Percentiles rank a stretch among this genome's conserved stretches.
Conservation (phyloP, 2,329 filamentous ascomycete species). For the Talaromyces sp. region DNA sequence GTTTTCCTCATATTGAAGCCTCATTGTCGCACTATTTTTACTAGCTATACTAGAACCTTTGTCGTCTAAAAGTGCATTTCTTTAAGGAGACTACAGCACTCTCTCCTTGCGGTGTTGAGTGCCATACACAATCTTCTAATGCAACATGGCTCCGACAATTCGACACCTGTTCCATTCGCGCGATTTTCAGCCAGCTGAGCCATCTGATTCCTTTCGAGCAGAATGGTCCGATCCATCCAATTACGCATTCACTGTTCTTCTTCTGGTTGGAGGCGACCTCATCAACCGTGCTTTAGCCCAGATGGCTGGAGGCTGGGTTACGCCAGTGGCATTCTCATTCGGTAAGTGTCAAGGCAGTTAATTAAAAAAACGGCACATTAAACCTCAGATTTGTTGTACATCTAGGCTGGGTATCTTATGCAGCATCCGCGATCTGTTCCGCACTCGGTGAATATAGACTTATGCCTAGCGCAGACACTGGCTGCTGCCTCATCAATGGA, state of each 20-base stretch:
- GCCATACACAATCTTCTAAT: neutral
- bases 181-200: conserved; percentile 6
- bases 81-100: no score
- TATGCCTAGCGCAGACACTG: conserved; percentile 30
- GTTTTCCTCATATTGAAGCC: no score
- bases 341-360: conserved; percentile 13
- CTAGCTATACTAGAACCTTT: no score
- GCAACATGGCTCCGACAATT: conserved; percentile 8
- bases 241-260: conserved; percentile 27
- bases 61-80: no score
- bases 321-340: conserved; percentile 34
- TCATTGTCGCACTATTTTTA: no score
- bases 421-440: conserved; percentile 22
- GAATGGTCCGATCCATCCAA: conserved; percentile 11
- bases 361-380: neutral
- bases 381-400: neutral
- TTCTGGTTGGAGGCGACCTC: conserved; percentile 33
- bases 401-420: conserved; percentile 31
- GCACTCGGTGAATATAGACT: conserved; percentile 28
- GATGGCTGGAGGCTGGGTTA: conserved; percentile 19
- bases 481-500: conserved; percentile 28
- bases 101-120: no score
- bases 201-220: conserved; percentile 2
- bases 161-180: conserved; percentile 4
- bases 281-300: conserved; percentile 31